Percentiles rank a stretch among this genome's conserved stretches.
These are phyloP conservation scores for Neopestalotiopsis rosae DNA, from an alignment of 2,329 filamentous ascomycete genomes.

Conservation along the genomic window DNA sequence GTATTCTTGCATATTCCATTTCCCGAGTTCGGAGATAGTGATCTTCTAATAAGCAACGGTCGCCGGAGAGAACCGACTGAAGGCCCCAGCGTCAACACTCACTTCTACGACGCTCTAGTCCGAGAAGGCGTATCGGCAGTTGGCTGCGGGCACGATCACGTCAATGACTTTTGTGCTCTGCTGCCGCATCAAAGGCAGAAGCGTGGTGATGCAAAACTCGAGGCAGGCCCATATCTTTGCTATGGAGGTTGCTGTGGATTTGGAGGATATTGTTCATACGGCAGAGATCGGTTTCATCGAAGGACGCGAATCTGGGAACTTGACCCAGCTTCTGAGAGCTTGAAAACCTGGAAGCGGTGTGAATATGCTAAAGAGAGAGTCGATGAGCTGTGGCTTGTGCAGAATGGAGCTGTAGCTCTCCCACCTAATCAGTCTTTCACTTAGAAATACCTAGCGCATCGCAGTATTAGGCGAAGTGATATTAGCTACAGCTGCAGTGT, in stretches of 20 bases:
- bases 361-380: conserved; percentile 36
- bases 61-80: conserved; percentile 35
- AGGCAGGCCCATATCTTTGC: conserved; percentile 35
- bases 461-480: too few relatives aligned
- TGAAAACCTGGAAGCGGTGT: conserved; percentile 37
- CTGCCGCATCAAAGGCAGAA: conserved; percentile 26
- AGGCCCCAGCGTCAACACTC: conserved; percentile 34
- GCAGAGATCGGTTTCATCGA: conserved; percentile 32
- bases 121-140: conserved; percentile 33
- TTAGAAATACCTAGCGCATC: conserved; percentile 19
- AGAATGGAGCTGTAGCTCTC: conserved; percentile 22
- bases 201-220: conserved; percentile 22
- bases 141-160: conserved; percentile 39
- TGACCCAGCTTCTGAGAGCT: conserved; percentile 26
- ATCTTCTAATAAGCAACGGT: conserved; percentile 31
- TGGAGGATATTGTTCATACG: conserved; percentile 37
- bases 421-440: conserved; percentile 23
- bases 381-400: conserved; percentile 33
- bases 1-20: conserved; percentile 35
- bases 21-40: conserved; percentile 33
- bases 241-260: conserved; percentile 36
- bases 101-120: conserved; percentile 37
- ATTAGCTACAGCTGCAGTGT: too few relatives aligned
- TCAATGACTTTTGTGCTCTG: conserved; percentile 39
- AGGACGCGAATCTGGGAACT: conserved; percentile 36